Conservation (phyloP, 2,329 filamentous ascomycete genomes). For the Clonostachys rosea region DNA sequence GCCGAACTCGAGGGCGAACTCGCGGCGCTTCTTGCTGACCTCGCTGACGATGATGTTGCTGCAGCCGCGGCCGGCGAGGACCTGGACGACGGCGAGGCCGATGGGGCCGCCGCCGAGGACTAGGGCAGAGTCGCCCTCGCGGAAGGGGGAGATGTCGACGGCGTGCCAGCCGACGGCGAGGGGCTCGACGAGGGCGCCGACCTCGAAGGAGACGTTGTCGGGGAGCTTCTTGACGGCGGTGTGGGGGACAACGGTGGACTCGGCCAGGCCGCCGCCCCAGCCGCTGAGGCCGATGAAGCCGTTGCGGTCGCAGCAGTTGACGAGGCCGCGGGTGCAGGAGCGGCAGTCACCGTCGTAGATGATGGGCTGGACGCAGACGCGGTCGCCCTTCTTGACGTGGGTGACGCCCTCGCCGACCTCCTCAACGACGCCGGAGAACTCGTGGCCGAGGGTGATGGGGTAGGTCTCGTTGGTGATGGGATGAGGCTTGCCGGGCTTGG, state of each 20-base stretch:
- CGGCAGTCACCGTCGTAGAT: conserved; percentile 52
- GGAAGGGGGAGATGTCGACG: conserved; percentile 36
- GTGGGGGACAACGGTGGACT: conserved; percentile 46
- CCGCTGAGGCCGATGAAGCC: conserved; percentile 23
- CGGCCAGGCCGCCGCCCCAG: conserved; percentile 51
- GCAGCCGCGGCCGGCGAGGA: conserved; percentile 38
- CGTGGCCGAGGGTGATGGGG: conserved; percentile 60
- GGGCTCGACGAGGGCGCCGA: conserved; percentile 48
- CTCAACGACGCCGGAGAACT: conserved; percentile 56
- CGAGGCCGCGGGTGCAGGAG: conserved; percentile 44
- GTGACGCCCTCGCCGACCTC: conserved; percentile 49
- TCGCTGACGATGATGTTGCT: conserved; percentile 41
- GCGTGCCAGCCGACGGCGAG: conserved; percentile 39
- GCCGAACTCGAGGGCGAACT: conserved; percentile 36
- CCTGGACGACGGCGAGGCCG: conserved; percentile 39
- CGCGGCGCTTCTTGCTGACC: conserved; percentile 29
- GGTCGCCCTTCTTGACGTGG: conserved; percentile 45
- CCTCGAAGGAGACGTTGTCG: conserved; percentile 39
- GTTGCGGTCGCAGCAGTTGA: conserved; percentile 52
- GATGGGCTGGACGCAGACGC: conserved; percentile 55
- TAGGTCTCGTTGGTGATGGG: conserved; percentile 50
- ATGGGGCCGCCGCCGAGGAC: conserved; percentile 47
- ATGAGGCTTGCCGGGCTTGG: conserved; percentile 45
- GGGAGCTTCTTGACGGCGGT: conserved; percentile 44
- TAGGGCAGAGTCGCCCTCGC: conserved; percentile 33